Evolutionary conservation across 2,329 filamentous ascomycete genomes (phyloP).

Genomic region (Neodidymelliopsis sp.): DNA sequence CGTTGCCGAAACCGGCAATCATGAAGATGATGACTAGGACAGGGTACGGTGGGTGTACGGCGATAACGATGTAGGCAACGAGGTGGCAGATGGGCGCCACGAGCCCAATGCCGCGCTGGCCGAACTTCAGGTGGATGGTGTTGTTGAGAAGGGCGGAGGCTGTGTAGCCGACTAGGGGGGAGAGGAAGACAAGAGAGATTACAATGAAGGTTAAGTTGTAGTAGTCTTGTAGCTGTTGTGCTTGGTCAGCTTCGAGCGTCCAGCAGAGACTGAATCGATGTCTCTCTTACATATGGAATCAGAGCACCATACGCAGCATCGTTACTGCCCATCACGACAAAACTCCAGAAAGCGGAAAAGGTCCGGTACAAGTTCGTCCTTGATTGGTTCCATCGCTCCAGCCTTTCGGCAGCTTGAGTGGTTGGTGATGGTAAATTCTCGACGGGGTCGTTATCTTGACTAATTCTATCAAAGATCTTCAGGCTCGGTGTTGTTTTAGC

Average conservation of each 20-base stretch:
- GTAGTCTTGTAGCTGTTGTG: constrained; percentile 65
- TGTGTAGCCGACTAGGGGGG: constrained; percentile 71
- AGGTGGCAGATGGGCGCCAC: constrained; percentile 70
- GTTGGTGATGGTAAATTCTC: constrained; percentile 57
- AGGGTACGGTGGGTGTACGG: constrained; percentile 73
- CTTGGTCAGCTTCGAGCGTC: neutral
- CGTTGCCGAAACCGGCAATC: constrained; percentile 75
- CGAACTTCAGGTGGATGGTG: constrained; percentile 67
- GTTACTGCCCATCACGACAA: constrained; percentile 72
- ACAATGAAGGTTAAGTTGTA: constrained; percentile 68
- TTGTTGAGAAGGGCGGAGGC: constrained; percentile 71
- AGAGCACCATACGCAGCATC: constrained; percentile 69
- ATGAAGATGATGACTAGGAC: constrained; percentile 70
- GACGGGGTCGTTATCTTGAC: constrained; percentile 33
- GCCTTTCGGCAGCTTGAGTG: constrained; percentile 49
- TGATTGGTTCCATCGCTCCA: constrained; percentile 71
- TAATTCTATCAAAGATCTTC: constrained; percentile 27
- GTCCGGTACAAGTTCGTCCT: constrained; percentile 66
- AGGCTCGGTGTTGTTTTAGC: constrained; percentile 28
- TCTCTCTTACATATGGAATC: constrained; percentile 56
- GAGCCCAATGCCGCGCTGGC: constrained; percentile 75
- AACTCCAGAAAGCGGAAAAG: constrained; percentile 65
- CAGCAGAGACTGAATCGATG: too few species aligned
- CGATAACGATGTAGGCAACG: constrained; percentile 69
- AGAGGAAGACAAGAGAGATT: constrained; percentile 71